A percentile compares a stretch with the other conserved stretches of the same genome.
These are phyloP conservation scores for Ogataea populi-albae DNA, from an alignment of 805 yeast genomes.

Conservation along the genomic window DNA sequence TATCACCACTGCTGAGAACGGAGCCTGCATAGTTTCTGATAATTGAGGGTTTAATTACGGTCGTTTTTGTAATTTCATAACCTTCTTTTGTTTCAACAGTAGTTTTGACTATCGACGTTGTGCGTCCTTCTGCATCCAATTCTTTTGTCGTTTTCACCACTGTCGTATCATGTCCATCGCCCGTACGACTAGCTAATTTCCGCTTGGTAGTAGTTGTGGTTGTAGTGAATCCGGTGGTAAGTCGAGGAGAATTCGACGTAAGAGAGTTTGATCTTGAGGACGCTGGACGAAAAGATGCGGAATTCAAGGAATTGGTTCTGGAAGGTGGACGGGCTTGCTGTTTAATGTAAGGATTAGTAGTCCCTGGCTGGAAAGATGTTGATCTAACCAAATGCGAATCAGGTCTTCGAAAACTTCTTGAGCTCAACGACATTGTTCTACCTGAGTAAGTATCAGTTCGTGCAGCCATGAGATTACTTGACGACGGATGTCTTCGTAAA, in stretches of 20 bases:
- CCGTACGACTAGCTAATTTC: slow-evolving; percentile 19
- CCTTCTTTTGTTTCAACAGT: slow-evolving; percentile 50
- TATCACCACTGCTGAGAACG: slow-evolving; percentile 17
- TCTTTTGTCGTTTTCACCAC: slow-evolving; percentile 51
- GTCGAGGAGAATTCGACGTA: slow-evolving; percentile 22
- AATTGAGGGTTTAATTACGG: slow-evolving; percentile 36
- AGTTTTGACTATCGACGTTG: slow-evolving; percentile 53
- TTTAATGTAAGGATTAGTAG: slow-evolving; percentile 13
- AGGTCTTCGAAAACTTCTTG: slow-evolving; percentile 28
- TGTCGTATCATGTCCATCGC: slow-evolving; percentile 20
- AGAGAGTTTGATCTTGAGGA: slow-evolving; percentile 26
- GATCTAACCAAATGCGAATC: slow-evolving; percentile 19
- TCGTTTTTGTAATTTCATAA: slow-evolving; percentile 46
- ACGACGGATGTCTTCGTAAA: slow-evolving; percentile 23
- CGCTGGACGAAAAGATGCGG: slow-evolving; percentile 12
- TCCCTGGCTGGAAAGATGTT: slow-evolving; percentile 24
- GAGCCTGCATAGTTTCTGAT: slow-evolving; percentile 16
- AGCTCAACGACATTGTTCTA: slow-evolving; percentile 33
- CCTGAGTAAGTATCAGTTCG: slow-evolving; percentile 7
- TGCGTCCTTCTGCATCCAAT: slow-evolving; percentile 48
- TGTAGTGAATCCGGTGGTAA: slow-evolving; percentile 27
- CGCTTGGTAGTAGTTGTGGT: slow-evolving; percentile 31
- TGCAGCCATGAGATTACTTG: slow-evolving; percentile 3
- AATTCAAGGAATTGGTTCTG: slow-evolving; percentile 25
- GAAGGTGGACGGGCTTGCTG: slow-evolving; percentile 9